Percentiles rank a stretch among this genome's conserved stretches.
Evolutionary conservation across 768 basidiomycete genomes (phyloP).

Genomic region (Aureoboletus auriporus): DNA sequence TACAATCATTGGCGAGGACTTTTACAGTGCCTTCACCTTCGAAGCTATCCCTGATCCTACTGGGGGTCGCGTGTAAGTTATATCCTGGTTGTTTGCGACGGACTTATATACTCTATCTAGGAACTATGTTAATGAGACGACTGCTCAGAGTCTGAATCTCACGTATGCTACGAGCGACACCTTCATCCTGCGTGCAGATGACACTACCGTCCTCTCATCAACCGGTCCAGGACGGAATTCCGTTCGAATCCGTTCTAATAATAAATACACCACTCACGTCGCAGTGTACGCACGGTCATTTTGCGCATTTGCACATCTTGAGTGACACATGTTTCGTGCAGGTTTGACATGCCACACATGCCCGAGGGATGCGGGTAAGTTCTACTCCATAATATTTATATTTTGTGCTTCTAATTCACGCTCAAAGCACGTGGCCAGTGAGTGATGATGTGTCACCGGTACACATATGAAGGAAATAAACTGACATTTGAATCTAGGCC

Average conservation of each 20-base stretch:
- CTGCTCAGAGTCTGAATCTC: slow-evolving; percentile 26
- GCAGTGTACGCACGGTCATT: slow-evolving; percentile 23
- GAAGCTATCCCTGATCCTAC: slow-evolving; percentile 35
- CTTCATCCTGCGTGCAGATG: slow-evolving; percentile 37
- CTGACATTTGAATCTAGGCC: slow-evolving; percentile 18
- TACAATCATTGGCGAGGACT: slow-evolving; percentile 25
- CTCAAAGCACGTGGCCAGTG: slow-evolving; percentile 35
- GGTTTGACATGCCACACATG: slow-evolving; percentile 35
- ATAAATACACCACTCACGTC: slow-evolving; percentile 32
- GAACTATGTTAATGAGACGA: slow-evolving; percentile 31
- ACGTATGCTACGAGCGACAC: slow-evolving; percentile 23
- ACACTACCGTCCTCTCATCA: slow-evolving; percentile 27
- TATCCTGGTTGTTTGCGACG: neutral
- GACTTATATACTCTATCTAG: slow-evolving; percentile 9
- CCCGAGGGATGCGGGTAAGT: slow-evolving; percentile 33
- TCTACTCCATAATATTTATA: neutral
- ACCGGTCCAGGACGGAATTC: slow-evolving; percentile 34
- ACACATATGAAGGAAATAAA: neutral
- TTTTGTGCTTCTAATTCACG: neutral
- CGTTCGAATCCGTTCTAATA: slow-evolving; percentile 30
- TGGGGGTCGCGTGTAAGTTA: slow-evolving; percentile 32
- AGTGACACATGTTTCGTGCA: slow-evolving; percentile 2
- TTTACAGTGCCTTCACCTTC: slow-evolving; percentile 30
- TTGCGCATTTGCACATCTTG: neutral
- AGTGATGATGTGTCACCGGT: slow-evolving; percentile 2